Evolutionary conservation across 192 early-diverging fungal genomes (phyloP).

Genomic region (Backusella australiensis): DNA sequence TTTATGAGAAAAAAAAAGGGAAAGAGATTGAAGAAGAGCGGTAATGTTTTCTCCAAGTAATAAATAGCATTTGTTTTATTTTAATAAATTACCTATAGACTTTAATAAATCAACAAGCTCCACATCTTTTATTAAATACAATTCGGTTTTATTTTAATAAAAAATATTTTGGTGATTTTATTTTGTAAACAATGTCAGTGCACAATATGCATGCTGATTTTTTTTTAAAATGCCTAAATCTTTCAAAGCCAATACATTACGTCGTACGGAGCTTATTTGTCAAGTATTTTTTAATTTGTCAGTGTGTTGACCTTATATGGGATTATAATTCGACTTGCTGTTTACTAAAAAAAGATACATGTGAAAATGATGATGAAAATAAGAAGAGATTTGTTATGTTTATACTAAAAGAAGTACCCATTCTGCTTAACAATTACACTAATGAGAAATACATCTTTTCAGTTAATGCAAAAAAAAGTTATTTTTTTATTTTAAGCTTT

Average conservation of each 20-base stretch:
- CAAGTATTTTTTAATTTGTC: neutral
- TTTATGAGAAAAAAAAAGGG: neutral
- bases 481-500: conserved; percentile 1
- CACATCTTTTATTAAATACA: neutral
- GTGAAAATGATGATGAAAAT: neutral
- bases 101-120: neutral
- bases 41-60: neutral
- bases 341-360: neutral
- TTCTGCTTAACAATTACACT: neutral
- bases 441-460: neutral
- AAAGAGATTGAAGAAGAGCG: neutral
- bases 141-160: neutral
- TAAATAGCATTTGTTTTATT: neutral
- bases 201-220: neutral
- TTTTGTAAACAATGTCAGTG: neutral
- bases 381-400: neutral
- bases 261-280: neutral
- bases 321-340: neutral
- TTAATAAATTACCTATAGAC: neutral
- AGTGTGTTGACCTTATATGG: neutral
- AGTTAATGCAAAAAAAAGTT: neutral
- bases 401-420: neutral
- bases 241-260: neutral
- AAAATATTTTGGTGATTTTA: neutral
- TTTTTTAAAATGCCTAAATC: neutral